Percentiles rank a stretch among this genome's conserved stretches.
Evolutionary conservation across 768 basidiomycete species (phyloP).

Genomic region (Phylloporus sp.): DNA sequence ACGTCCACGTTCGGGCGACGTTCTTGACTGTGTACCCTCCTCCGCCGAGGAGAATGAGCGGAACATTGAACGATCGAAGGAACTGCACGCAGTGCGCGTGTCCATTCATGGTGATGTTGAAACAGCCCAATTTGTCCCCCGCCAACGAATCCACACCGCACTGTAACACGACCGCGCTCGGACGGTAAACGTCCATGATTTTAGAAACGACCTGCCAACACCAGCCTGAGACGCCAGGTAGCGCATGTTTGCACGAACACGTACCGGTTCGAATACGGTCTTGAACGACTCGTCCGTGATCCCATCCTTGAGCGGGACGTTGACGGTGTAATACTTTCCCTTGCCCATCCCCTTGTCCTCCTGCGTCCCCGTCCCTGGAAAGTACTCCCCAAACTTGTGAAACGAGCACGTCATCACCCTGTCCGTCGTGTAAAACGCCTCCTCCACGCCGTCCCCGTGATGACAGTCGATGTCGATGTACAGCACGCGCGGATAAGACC

Average conservation of each 20-base stretch:
- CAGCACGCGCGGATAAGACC: slow-evolving; percentile 78
- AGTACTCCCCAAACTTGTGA: slow-evolving; percentile 89
- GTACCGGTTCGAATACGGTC: slow-evolving; percentile 88
- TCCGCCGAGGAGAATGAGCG: slow-evolving; percentile 88
- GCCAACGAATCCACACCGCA: slow-evolving; percentile 95
- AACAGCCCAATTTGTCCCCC: slow-evolving; percentile 92
- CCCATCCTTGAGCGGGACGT: slow-evolving; percentile 92
- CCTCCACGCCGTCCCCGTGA: slow-evolving; percentile 98
- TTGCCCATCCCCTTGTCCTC: slow-evolving; percentile 79
- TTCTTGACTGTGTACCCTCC: slow-evolving; percentile 98
- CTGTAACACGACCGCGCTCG: slow-evolving; percentile 85
- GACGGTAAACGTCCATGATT: slow-evolving; percentile 84
- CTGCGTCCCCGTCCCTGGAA: slow-evolving; percentile 76
- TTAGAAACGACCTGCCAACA: slow-evolving; percentile 68
- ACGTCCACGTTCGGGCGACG: slow-evolving; percentile 91
- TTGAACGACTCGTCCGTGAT: slow-evolving; percentile 85
- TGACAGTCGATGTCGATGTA: slow-evolving; percentile 99
- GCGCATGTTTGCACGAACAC: slow-evolving; percentile 19
- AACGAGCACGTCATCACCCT: slow-evolving; percentile 96
- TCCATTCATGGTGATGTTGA: slow-evolving; percentile 94
- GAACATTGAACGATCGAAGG: slow-evolving; percentile 74
- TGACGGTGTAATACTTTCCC: slow-evolving; percentile 85
- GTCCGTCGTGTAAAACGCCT: slow-evolving; percentile 97
- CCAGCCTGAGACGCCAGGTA: neutral
- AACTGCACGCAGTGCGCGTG: slow-evolving; percentile 91